phyloP scores from a whole-genome alignment of 164 flowering plant genomes.

The Vitis rupestris region DNA sequence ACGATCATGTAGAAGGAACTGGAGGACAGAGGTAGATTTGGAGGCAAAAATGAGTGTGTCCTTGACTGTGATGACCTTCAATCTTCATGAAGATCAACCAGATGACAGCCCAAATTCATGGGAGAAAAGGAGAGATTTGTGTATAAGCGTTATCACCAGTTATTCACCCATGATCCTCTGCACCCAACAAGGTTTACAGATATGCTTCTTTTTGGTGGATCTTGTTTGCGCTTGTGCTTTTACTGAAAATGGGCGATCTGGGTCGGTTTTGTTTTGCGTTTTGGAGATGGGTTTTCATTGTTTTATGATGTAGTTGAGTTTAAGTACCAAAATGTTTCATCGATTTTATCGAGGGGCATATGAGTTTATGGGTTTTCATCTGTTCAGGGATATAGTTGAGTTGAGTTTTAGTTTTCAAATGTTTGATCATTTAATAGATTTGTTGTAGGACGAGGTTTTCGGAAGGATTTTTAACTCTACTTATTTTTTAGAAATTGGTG shows the following conservation, averaged over 20 bases:
- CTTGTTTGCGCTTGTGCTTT: conserved; percentile 13
- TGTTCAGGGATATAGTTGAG: not conserved
- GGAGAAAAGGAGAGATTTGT: conserved; percentile 88
- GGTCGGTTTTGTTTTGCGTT: conserved; percentile 6
- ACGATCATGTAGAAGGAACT: conserved; percentile 9
- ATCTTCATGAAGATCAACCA: conserved; percentile 79
- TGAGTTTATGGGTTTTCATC: conserved; percentile 14
- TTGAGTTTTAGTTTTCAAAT: not conserved
- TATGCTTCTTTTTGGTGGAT: conserved; percentile 6
- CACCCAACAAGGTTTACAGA: conserved; percentile 78
- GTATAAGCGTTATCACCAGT: conserved; percentile 85
- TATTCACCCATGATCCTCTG: conserved; percentile 88
- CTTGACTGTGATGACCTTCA: conserved; percentile 84
- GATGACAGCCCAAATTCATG: conserved; percentile 78
- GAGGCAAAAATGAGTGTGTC: conserved; percentile 69
- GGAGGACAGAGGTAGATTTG: not conserved
- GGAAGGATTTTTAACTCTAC: not conserved
- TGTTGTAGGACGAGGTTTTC: not conserved
- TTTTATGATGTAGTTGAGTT: conserved; percentile 6
- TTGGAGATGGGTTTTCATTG: conserved; percentile 13
- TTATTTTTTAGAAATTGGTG: not conserved
- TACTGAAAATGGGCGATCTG: conserved; percentile 14
- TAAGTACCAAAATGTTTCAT: not conserved
- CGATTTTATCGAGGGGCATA: not conserved
- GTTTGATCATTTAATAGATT: not conserved